These are phyloP conservation scores for Microthlaspi erraticum DNA, from an alignment of 345 rosid species.

Conservation along the genomic window DNA sequence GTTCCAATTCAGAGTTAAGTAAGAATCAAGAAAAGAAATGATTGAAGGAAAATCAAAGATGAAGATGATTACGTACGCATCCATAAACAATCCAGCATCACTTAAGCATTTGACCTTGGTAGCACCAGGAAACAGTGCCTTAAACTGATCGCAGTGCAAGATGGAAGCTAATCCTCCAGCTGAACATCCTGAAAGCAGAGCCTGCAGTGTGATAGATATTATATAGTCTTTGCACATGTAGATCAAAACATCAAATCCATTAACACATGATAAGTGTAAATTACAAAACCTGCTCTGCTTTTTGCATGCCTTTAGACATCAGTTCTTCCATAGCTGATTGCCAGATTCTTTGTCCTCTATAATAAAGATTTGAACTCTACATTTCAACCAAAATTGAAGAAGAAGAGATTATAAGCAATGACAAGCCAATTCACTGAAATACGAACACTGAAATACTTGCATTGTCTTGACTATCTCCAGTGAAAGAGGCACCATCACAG, in stretches of 20 bases:
- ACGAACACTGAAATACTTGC: constrained; percentile 39
- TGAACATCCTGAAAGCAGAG: constrained; percentile 97
- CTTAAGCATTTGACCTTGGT: constrained; percentile 88
- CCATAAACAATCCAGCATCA: constrained; percentile 95
- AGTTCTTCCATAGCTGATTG: constrained; percentile 68
- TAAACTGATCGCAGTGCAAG: constrained; percentile 81
- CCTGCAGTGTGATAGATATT: constrained; percentile 50
- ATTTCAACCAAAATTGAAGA: not conserved
- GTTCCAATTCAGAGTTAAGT: too few species aligned
- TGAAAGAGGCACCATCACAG: constrained; percentile 94
- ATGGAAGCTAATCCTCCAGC: constrained; percentile 92
- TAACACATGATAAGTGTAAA: constrained; percentile 12
- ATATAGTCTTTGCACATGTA: not conserved
- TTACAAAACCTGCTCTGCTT: constrained; percentile 68
- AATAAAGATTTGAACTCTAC: constrained; percentile 61
- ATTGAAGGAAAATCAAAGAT: constrained; percentile 14
- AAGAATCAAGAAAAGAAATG: too few species aligned
- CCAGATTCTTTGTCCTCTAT: constrained; percentile 91
- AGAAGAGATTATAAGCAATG: not conserved
- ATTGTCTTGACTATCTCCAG: constrained; percentile 72
- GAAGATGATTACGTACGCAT: constrained; percentile 66
- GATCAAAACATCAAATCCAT: not conserved
- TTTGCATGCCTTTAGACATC: constrained; percentile 71
- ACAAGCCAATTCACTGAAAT: not conserved
- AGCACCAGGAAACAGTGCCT: constrained; percentile 53